A percentile compares a stretch with the other conserved stretches of the same genome.
Evolutionary conservation across 1,284 basidiomycete species (phyloP).

Genomic region (Ceratobasidium sp.): DNA sequence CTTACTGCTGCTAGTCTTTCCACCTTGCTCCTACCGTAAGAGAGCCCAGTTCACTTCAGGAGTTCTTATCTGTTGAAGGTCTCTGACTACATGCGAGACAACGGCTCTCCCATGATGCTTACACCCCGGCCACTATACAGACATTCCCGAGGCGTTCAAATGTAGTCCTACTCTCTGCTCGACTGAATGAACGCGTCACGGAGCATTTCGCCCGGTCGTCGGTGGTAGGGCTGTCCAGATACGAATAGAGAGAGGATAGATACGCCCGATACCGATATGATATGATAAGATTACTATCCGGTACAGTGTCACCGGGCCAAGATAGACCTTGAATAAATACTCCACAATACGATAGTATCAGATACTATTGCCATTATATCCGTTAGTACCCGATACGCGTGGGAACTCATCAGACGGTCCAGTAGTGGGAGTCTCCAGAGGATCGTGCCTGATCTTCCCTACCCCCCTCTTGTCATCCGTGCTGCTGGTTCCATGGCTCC

Average conservation of each 20-base stretch:
- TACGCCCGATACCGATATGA: background rate
- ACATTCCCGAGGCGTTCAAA: too few species aligned
- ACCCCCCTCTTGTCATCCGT: background rate
- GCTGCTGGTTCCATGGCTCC: background rate
- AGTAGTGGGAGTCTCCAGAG: background rate
- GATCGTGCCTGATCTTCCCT: background rate
- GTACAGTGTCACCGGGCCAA: background rate
- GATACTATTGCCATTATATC: background rate
- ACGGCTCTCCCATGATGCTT: too few species aligned
- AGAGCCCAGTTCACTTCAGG: too few species aligned
- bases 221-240: conserved; percentile 17
- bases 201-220: too few species aligned
- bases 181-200: too few species aligned
- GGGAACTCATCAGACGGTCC: background rate
- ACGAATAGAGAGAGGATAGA: background rate
- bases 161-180: too few species aligned
- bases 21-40: too few species aligned
- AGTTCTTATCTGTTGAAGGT: too few species aligned
- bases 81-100: too few species aligned
- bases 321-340: background rate
- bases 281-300: background rate
- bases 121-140: too few species aligned
- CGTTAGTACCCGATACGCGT: background rate
- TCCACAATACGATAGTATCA: background rate
- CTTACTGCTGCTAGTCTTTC: too few species aligned